phyloP scores from a whole-genome alignment of 73 alveolate genomes.

The Breviolum minutum region DNA sequence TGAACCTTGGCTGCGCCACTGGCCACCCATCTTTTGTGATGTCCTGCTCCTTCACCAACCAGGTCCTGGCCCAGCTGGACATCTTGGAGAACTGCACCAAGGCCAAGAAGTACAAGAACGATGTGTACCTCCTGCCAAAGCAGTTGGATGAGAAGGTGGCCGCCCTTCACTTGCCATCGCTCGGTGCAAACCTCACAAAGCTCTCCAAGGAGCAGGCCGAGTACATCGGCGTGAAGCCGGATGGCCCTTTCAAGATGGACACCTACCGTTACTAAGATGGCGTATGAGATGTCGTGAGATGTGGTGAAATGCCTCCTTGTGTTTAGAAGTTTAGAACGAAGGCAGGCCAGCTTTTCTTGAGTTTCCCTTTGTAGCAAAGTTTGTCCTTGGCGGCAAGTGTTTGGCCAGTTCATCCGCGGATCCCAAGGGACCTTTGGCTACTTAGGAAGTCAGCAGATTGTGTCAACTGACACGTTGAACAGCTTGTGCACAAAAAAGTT shows the following conservation, averaged over 20 bases:
- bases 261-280: constrained; percentile 97
- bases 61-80: constrained; percentile 98
- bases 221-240: constrained; percentile 97
- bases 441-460: not conserved
- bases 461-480: not conserved
- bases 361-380: constrained; percentile 47
- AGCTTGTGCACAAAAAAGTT: constrained; percentile 96
- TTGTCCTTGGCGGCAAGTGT: constrained; percentile 43
- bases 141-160: constrained; percentile 98
- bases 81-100: constrained; percentile 98
- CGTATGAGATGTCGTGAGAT: not conserved
- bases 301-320: not conserved
- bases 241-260: constrained; percentile 98
- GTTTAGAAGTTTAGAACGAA: not conserved
- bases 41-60: constrained; percentile 98
- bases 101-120: constrained; percentile 97
- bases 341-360: not conserved
- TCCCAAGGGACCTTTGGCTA: constrained; percentile 13
- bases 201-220: constrained; percentile 98
- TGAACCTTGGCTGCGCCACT: constrained; percentile 99
- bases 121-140: constrained; percentile 97
- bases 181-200: constrained; percentile 98
- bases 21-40: constrained; percentile 99
- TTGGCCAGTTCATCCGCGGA: not conserved
- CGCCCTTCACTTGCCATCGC: constrained; percentile 97